phyloP scores from a whole-genome alignment of 768 basidiomycete species.

The Boletus pseudopeckii region DNA sequence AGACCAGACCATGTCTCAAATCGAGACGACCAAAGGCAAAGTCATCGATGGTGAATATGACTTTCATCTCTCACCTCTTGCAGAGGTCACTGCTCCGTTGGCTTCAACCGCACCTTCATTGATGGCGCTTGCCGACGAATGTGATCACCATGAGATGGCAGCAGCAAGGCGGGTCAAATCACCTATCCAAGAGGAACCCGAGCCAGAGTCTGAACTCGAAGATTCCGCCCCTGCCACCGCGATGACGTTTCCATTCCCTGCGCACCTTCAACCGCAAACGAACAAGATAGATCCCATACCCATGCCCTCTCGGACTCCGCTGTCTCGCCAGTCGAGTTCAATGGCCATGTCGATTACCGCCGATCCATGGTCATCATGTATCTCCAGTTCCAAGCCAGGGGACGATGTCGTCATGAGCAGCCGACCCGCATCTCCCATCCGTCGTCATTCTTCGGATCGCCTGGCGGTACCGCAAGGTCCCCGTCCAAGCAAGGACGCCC shows the following conservation, averaged over 20 bases:
- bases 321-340: constrained; percentile 25
- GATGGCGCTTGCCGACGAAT: constrained; percentile 29
- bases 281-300: constrained; percentile 25
- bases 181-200: constrained; percentile 23
- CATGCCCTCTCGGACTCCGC: constrained; percentile 28
- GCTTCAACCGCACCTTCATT: constrained; percentile 29
- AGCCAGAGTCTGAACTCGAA: constrained; percentile 27
- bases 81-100: constrained; percentile 25
- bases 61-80: constrained; percentile 32
- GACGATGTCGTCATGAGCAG: constrained; percentile 30
- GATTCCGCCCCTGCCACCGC: constrained; percentile 5
- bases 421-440: constrained; percentile 26
- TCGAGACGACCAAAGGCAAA: constrained; percentile 22
- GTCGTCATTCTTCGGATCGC: constrained; percentile 26
- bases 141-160: constrained; percentile 26
- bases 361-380: constrained; percentile 23
- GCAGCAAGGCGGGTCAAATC: constrained; percentile 17
- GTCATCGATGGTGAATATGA: constrained; percentile 26
- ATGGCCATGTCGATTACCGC: constrained; percentile 28
- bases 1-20: constrained; percentile 11
- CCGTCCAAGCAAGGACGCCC: constrained; percentile 13
- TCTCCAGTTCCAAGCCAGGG: constrained; percentile 26
- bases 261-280: constrained; percentile 23
- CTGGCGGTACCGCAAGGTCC: constrained; percentile 11
- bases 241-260: constrained; percentile 23